phyloP scores from a whole-genome alignment of 352 stramenopile genomes.

The Pythium myriotylum region DNA sequence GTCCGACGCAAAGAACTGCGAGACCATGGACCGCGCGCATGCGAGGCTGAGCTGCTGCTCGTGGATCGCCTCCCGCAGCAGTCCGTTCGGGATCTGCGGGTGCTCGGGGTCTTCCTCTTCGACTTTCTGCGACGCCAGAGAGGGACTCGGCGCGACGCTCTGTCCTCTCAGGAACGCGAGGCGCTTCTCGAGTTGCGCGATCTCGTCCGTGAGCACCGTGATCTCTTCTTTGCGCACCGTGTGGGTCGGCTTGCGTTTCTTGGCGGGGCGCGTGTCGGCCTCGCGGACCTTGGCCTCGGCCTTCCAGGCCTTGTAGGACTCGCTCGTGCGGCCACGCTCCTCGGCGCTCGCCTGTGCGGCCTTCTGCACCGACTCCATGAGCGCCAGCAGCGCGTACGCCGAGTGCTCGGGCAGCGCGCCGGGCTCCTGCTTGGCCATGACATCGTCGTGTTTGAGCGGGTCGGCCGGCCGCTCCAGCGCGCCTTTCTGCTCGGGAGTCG shows the following conservation, averaged over 20 bases:
- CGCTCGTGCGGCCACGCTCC: constrained; percentile 2
- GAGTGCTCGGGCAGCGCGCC: constrained; percentile 6
- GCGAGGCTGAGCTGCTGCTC: constrained; percentile 41
- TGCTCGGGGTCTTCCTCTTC: constrained; percentile 2
- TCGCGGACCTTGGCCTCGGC: neutral
- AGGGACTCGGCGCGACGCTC: neutral
- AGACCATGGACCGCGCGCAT: constrained; percentile 35
- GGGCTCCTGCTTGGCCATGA: neutral
- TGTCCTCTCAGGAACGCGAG: constrained; percentile 22
- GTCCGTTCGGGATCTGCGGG: constrained; percentile 26
- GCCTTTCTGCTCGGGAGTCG: too few relatives aligned
- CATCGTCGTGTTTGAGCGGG: neutral
- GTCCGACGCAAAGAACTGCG: constrained; percentile 27
- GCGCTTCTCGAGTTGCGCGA: constrained; percentile 14
- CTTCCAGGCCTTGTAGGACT: constrained; percentile 2
- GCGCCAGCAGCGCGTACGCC: constrained; percentile 17
- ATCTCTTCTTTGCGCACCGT: constrained; percentile 26
- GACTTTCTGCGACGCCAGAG: neutral
- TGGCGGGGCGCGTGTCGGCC: neutral
- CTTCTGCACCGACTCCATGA: constrained; percentile 24
- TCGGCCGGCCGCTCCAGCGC: too few relatives aligned
- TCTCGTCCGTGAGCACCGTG: constrained; percentile 11
- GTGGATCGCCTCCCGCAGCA: constrained; percentile 32
- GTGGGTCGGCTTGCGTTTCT: constrained; percentile 28
- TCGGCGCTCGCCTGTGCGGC: constrained; percentile 13